phyloP scores from a whole-genome alignment of 805 yeast species.

The Hanseniaspora meyeri region DNA sequence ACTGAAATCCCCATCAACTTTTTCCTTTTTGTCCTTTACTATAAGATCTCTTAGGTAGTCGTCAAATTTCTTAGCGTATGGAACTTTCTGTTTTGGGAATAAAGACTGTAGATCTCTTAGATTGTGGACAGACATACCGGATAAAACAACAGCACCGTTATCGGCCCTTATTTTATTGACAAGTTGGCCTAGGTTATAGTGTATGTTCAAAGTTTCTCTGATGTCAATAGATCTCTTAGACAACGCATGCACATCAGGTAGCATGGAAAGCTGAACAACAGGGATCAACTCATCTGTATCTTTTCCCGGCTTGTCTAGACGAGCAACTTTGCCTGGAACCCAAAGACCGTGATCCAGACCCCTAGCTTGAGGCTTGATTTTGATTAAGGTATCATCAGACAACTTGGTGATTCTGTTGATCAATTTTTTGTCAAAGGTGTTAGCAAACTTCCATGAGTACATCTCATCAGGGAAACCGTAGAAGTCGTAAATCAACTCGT shows the following conservation, averaged over 20 bases:
- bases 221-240: background rate
- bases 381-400: background rate
- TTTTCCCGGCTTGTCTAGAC: constrained; percentile 27
- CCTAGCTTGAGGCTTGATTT: constrained; percentile 25
- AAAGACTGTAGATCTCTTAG: constrained; percentile 36
- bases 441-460: constrained; percentile 48
- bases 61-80: constrained; percentile 46
- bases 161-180: constrained; percentile 40
- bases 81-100: constrained; percentile 25
- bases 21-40: constrained; percentile 15
- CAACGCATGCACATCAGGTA: constrained; percentile 23
- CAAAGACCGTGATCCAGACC: constrained; percentile 78
- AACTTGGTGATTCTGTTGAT: constrained; percentile 28
- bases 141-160: constrained; percentile 44
- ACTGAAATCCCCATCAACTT: constrained; percentile 20
- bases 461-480: constrained; percentile 56
- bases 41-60: constrained; percentile 33
- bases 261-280: constrained; percentile 34
- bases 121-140: constrained; percentile 77
- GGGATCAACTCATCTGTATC: constrained; percentile 20
- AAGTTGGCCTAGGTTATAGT: constrained; percentile 40
- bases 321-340: constrained; percentile 69
- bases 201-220: constrained; percentile 7
- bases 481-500: constrained; percentile 59
- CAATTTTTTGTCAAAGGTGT: constrained; percentile 23